phyloP scores from a whole-genome alignment of 2,329 filamentous ascomycete species.

The Colletotrichum sojae region DNA sequence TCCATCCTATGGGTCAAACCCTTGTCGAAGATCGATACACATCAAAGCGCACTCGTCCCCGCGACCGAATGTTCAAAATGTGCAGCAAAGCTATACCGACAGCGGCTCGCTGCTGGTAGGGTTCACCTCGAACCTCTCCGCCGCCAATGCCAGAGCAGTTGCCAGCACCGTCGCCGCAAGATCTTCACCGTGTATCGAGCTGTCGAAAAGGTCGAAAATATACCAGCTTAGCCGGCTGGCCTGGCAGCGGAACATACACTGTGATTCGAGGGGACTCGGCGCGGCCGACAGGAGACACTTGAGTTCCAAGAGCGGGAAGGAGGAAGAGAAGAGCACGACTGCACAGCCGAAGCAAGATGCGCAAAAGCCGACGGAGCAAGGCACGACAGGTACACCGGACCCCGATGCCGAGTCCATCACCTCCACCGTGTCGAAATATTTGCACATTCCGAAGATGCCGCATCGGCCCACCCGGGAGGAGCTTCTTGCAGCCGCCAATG shows the following conservation, averaged over 20 bases:
- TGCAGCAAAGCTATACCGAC: conserved; percentile 67
- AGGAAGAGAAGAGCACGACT: conserved; percentile 38
- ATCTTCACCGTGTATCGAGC: conserved; percentile 48
- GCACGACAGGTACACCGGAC: conserved; percentile 42
- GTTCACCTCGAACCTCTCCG: conserved; percentile 54
- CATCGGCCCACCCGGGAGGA: conserved; percentile 95
- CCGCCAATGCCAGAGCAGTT: conserved; percentile 55
- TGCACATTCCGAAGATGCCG: conserved; percentile 77
- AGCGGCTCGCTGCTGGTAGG: conserved; percentile 68
- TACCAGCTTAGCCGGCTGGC: conserved; percentile 53
- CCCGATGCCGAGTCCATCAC: conserved; percentile 60
- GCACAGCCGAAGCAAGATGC: conserved; percentile 24
- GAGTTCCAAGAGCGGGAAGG: conserved; percentile 46
- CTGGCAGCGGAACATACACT: conserved; percentile 53
- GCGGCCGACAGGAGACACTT: conserved; percentile 50
- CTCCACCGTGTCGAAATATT: conserved; percentile 70
- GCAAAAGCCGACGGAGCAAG: conserved; percentile 37
- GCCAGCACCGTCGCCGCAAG: conserved; percentile 57
- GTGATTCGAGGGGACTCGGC: conserved; percentile 43
- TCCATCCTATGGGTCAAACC: conserved; percentile 6
- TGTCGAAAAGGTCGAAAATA: conserved; percentile 50
- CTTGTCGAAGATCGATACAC: conserved; percentile 32
- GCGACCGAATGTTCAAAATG: conserved; percentile 49
- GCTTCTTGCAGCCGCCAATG: conserved; percentile 89
- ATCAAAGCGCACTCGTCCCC: conserved; percentile 30